Base-by-base conservation (phyloP, 1,284 basidiomycete species). In the Pseudozyma sp. region DNA sequence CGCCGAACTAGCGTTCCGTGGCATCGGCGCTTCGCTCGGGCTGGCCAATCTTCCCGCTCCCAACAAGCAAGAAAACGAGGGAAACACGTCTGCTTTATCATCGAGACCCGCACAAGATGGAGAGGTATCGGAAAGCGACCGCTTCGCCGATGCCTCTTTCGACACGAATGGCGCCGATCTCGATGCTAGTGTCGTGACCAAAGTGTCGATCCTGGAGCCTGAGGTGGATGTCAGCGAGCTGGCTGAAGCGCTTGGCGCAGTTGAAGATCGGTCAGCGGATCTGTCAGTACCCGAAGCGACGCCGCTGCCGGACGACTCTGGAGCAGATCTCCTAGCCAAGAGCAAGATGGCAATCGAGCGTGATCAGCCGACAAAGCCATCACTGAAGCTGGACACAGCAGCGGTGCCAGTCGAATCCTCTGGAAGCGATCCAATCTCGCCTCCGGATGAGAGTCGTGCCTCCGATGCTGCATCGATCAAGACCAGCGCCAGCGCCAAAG, bases 171-270 rank as follows among this genome's bases (percentile, higher is more conserved):
- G 47, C 17, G 52, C 49, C 4, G 54, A 66, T 8, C 48, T 47
- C 0, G 65, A 73, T 40, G 61, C 46, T 3, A 74, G 66, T 33
- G 56, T 63, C 24, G 51, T 68, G 14, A 73, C 65, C 14, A 68
- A 73, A 40, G 59, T 68, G 17, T 74, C 71, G 30, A 58, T 68
- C 33, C 40, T 68, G 29, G 66, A 74, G 53, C 66, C 71, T 13
- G 71, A 74, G 40, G 71, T 74, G 35, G 66, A 74, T 53, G 62
- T 74, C n/a, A 45, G 46, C 11, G 66, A 74, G 34, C 44, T 74
- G 24, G 65, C 71, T 4, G 71, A 64, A 24, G 71, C 71, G 19
- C 53, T 74, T 4, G 66, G 54, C 4, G 53, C 40, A 2, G 54
- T 57, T 30, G 62, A 52, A 8, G 37, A 35, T 24, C 24, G 29